Conservation (phyloP, 495 filamentous ascomycete genomes). For the Aspergillus diversus region DNA sequence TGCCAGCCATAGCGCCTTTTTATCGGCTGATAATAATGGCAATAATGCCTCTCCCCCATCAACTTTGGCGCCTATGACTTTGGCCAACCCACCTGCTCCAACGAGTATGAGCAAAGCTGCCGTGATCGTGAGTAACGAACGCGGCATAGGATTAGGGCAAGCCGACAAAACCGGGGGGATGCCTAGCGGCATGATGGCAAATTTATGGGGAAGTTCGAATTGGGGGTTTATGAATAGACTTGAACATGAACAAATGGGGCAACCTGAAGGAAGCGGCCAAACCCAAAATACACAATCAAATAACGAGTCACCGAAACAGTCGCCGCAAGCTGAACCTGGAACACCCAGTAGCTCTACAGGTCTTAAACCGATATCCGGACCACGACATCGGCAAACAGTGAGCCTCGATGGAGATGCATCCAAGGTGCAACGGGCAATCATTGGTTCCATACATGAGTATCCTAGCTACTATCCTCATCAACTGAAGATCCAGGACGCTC, state of each 20-base stretch:
- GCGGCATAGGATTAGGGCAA: conserved; percentile 60
- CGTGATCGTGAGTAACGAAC: conserved; percentile 78
- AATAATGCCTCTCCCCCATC: conserved; percentile 49
- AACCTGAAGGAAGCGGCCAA: conserved; percentile 41
- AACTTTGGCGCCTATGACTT: conserved; percentile 78
- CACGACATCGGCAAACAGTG: conserved; percentile 75
- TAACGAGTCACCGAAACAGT: conserved; percentile 35
- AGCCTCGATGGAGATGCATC: conserved; percentile 69
- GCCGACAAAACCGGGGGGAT: conserved; percentile 68
- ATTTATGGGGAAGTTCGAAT: conserved; percentile 86
- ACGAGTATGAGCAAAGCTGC: conserved; percentile 89
- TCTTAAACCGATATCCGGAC: conserved; percentile 22
- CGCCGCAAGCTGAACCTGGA: conserved; percentile 28
- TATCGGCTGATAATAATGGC: conserved; percentile 39
- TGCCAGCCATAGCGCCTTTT: conserved; percentile 76
- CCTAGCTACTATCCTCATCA: conserved; percentile 82
- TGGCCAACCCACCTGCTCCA: conserved; percentile 82
- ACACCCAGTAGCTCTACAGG: conserved; percentile 9
- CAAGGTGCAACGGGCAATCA: conserved; percentile 46
- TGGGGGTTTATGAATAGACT: conserved; percentile 78
- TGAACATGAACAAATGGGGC: conserved; percentile 57
- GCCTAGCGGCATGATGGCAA: conserved; percentile 85
- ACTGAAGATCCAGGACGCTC: conserved; percentile 85
- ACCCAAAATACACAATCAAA: conserved; percentile 33
- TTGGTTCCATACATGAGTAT: conserved; percentile 59